A percentile compares a stretch with the other conserved stretches of the same genome.
These are phyloP conservation scores for Selenicereus undatus DNA, from an alignment of 148 eudicot genomes.

Conservation along the genomic window DNA sequence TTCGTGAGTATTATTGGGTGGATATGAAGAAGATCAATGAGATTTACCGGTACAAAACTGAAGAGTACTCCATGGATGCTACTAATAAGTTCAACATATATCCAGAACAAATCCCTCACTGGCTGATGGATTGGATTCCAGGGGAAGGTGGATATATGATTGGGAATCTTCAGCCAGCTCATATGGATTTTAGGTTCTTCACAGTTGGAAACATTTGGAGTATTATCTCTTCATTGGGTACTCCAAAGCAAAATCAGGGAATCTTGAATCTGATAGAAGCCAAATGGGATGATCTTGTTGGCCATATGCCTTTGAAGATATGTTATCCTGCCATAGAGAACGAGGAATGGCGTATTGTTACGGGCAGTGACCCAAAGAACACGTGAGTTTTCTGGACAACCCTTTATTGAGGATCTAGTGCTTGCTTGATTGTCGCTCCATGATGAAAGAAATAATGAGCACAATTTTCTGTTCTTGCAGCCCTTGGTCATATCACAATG, in stretches of 20 bases:
- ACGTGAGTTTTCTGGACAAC: constrained; percentile 52
- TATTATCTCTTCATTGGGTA: constrained; percentile 77
- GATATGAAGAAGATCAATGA: constrained; percentile 89
- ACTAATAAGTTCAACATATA: constrained; percentile 94
- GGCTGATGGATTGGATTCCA: constrained; percentile 96
- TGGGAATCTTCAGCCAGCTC: constrained; percentile 96
- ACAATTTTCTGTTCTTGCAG: constrained; percentile 29
- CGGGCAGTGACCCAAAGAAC: constrained; percentile 94
- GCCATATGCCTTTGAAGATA: constrained; percentile 86
- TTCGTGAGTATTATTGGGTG: constrained; percentile 94
- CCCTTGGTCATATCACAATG: constrained; percentile 98
- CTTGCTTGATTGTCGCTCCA: background rate
- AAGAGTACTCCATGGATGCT: constrained; percentile 86
- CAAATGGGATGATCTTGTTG: constrained; percentile 88
- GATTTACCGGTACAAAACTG: constrained; percentile 88
- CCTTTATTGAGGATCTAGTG: background rate
- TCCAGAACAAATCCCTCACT: constrained; percentile 90
- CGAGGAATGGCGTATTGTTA: constrained; percentile 94
- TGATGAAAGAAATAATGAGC: constrained; percentile 5
- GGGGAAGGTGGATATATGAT: constrained; percentile 89
- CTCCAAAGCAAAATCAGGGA: constrained; percentile 84
- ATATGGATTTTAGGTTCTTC: constrained; percentile 97
- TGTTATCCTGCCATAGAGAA: constrained; percentile 81
- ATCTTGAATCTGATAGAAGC: constrained; percentile 71
- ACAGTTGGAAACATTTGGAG: constrained; percentile 94